These are phyloP conservation scores for Coniophora puteana DNA, from an alignment of 1,284 basidiomycete species.

Conservation along the genomic window DNA sequence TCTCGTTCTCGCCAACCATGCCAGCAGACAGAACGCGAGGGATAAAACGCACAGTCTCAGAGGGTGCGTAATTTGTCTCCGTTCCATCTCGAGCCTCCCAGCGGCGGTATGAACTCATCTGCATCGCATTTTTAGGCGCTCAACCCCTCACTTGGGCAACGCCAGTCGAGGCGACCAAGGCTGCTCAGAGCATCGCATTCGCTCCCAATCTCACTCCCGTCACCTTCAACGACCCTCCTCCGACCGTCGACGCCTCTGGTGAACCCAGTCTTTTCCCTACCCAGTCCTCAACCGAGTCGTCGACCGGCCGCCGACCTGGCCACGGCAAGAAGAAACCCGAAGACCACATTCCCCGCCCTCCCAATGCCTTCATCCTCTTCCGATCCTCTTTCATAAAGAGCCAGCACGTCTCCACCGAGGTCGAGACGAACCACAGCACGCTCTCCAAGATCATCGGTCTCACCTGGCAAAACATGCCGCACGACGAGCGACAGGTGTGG, in stretches of 20 bases:
- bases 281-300: slow-evolving; percentile 34
- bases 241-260: slow-evolving; percentile 24
- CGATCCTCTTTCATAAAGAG: slow-evolving; percentile 76
- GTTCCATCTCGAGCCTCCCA: neutral
- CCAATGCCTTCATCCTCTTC: slow-evolving; percentile 89
- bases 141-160: slow-evolving; percentile 52
- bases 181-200: slow-evolving; percentile 47
- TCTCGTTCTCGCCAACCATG: slow-evolving; percentile 36
- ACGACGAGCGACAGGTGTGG: slow-evolving; percentile 69
- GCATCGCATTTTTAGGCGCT: slow-evolving; percentile 32
- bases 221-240: slow-evolving; percentile 50
- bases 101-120: slow-evolving; percentile 11
- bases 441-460: slow-evolving; percentile 69
- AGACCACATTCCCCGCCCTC: slow-evolving; percentile 80
- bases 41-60: slow-evolving; percentile 37
- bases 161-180: slow-evolving; percentile 42
- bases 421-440: slow-evolving; percentile 80
- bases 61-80: slow-evolving; percentile 34
- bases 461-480: slow-evolving; percentile 69
- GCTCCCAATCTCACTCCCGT: slow-evolving; percentile 55
- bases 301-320: slow-evolving; percentile 27
- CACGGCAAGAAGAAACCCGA: slow-evolving; percentile 67
- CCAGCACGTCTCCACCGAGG: slow-evolving; percentile 68
- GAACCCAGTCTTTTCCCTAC: slow-evolving; percentile 42
- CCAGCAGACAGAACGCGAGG: slow-evolving; percentile 51